These are phyloP conservation scores for Hemisphaericaspora xylanilytica DNA, from an alignment of 1,139 yeast genomes.

Conservation along the genomic window DNA sequence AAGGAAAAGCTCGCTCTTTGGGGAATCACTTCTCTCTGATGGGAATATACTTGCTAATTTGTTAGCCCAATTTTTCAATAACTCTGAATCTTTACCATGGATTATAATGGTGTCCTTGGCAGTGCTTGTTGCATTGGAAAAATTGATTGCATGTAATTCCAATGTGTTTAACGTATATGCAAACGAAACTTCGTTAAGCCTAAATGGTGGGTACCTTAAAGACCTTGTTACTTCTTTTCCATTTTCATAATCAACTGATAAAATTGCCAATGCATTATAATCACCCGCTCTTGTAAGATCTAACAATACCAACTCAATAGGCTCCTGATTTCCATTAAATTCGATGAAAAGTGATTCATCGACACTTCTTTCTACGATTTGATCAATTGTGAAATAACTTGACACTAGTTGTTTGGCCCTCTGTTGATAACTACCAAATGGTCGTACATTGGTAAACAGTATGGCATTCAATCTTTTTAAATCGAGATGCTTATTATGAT, in stretches of 20 bases:
- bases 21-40: slow-evolving; percentile 25
- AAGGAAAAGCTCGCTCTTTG: slow-evolving; percentile 22
- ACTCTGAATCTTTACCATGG: slow-evolving; percentile 18
- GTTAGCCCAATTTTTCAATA: slow-evolving; percentile 26
- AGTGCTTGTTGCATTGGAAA: slow-evolving; percentile 13
- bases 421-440: slow-evolving; percentile 21
- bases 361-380: slow-evolving; percentile 36
- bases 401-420: slow-evolving; percentile 24
- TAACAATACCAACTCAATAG: slow-evolving; percentile 33
- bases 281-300: slow-evolving; percentile 23
- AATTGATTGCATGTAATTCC: slow-evolving; percentile 28
- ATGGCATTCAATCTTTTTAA: slow-evolving; percentile 31
- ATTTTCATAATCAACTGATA: slow-evolving; percentile 18
- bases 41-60: slow-evolving; percentile 34
- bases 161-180: slow-evolving; percentile 21
- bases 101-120: slow-evolving; percentile 11
- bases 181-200: slow-evolving; percentile 29
- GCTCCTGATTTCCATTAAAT: slow-evolving; percentile 14
- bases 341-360: slow-evolving; percentile 7
- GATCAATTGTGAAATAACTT: slow-evolving; percentile 38
- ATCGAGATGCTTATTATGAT: slow-evolving; percentile 17
- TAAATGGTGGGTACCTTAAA: slow-evolving; percentile 44
- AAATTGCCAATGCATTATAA: slow-evolving; percentile 42
- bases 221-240: slow-evolving; percentile 21
- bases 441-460: slow-evolving; percentile 34